Evolutionary conservation across 768 basidiomycete species (phyloP), one percentile per base, ranked within the genome.

Genomic region (Lentinula sp.): DNA sequence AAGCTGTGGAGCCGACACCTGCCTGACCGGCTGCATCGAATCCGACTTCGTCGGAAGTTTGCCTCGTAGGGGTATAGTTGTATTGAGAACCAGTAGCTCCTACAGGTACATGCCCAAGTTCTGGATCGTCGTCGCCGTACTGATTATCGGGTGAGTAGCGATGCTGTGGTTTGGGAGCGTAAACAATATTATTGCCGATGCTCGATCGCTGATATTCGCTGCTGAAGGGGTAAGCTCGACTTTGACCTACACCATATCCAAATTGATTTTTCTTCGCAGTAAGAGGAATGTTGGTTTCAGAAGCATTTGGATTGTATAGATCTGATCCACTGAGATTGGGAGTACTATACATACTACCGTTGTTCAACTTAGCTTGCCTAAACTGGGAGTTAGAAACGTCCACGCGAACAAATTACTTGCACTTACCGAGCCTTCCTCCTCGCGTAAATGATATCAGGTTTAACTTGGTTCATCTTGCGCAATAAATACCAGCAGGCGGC

Each of bases 401-500:
- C 49, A 35, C 20, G 48, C 50, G 28, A 35, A 48, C 57, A 39
- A 59, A 23, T 36, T 9, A 53, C 45, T 48, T 61, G 61, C 23
- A 50, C 70, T 66, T 62, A 89, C 85, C 89, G 78, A 13, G 86
- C 87, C 69, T 91, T 90, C 49, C 88, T 82, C 42, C 86, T 76
- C 10, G 79, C 83, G 61, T 89, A 83, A 56, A 92, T 85, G n/a
- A 91, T 80, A 3, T 74, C 70, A 4, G 84, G 82, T 67, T 90
- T 91, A 39, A 79, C 84, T 57, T 77, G 74, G 71, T 85, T 83
- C 83, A 96, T 91, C 71, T 85, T 69, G 57, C 72, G 79, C 64
- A 82, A 81, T 66, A 96, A 91, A 70, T 90, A 95, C 90, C 91
- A 95, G 79, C 90, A 87, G 0, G 94, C 89, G 28, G 74, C 70